phyloP scores from a whole-genome alignment of 805 yeast species.

The Monosporozyma unispora region DNA sequence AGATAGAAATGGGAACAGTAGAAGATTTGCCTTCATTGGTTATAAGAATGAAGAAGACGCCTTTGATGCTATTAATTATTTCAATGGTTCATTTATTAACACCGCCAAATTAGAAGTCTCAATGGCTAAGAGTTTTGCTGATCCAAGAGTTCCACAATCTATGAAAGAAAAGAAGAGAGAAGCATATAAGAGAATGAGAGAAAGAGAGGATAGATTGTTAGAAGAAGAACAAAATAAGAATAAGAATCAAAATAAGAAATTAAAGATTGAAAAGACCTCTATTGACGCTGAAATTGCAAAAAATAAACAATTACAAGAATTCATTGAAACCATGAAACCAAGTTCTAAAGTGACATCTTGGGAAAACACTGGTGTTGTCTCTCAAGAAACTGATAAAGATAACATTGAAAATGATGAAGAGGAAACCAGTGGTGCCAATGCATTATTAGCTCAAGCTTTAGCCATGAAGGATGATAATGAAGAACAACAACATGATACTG shows the following conservation, averaged over 20 bases:
- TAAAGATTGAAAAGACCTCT: conserved; percentile 20
- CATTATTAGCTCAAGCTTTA: conserved; percentile 34
- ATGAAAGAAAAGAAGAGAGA: conserved; percentile 46
- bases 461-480: conserved; percentile 30
- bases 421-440: conserved; percentile 30
- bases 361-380: conserved; percentile 34
- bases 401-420: conserved; percentile 18
- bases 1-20: conserved; percentile 73
- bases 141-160: conserved; percentile 69
- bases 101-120: conserved; percentile 73
- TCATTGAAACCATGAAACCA: conserved; percentile 75
- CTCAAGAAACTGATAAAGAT: conserved; percentile 4
- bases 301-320: conserved; percentile 69
- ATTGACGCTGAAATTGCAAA: conserved; percentile 54
- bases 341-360: conserved; percentile 61
- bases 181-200: conserved; percentile 37
- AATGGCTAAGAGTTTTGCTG: conserved; percentile 77
- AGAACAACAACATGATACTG: conserved; percentile 19
- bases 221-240: conserved; percentile 33
- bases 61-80: conserved; percentile 62
- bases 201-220: conserved; percentile 40
- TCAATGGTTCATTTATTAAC: conserved; percentile 70
- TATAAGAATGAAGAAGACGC: conserved; percentile 71
- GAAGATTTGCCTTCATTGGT: conserved; percentile 92
- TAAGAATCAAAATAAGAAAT: conserved; percentile 33